These are phyloP conservation scores for Candida rishiriensis DNA, from an alignment of 805 yeast genomes.

Conservation along the genomic window DNA sequence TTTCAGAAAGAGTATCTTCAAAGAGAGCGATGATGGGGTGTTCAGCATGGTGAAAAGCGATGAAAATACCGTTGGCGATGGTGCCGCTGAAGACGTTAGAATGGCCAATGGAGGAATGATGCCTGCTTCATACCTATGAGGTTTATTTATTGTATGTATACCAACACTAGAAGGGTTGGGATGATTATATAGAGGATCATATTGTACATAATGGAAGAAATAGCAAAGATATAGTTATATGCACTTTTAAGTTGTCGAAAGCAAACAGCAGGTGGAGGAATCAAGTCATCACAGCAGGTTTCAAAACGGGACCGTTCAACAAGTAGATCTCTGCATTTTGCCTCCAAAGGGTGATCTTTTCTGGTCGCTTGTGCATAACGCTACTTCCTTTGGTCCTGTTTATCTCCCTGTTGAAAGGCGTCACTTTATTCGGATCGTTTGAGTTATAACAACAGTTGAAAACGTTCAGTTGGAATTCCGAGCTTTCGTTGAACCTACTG, in stretches of 20 bases:
- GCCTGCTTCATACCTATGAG: not conserved
- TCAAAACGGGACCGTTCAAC: slow-evolving; percentile 6
- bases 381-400: too few relatives aligned
- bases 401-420: not conserved
- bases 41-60: not conserved
- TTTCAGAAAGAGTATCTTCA: slow-evolving; percentile 20
- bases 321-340: slow-evolving; percentile 4
- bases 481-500: slow-evolving; percentile 1
- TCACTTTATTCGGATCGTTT: not conserved
- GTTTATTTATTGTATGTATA: too few relatives aligned
- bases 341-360: slow-evolving; percentile 7
- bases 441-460: slow-evolving; percentile 7
- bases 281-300: slow-evolving; percentile 3
- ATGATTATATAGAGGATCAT: not conserved
- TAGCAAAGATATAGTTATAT: too few relatives aligned
- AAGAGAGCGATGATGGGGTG: not conserved
- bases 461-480: slow-evolving; percentile 1
- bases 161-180: too few relatives aligned
- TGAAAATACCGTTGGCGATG: not conserved
- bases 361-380: slow-evolving; percentile 2
- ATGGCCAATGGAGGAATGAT: not conserved
- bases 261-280: too few relatives aligned
- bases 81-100: not conserved
- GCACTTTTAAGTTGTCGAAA: too few relatives aligned
- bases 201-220: too few relatives aligned